phyloP scores from a whole-genome alignment of 345 rosid species.

The Eucalyptus virginea region DNA sequence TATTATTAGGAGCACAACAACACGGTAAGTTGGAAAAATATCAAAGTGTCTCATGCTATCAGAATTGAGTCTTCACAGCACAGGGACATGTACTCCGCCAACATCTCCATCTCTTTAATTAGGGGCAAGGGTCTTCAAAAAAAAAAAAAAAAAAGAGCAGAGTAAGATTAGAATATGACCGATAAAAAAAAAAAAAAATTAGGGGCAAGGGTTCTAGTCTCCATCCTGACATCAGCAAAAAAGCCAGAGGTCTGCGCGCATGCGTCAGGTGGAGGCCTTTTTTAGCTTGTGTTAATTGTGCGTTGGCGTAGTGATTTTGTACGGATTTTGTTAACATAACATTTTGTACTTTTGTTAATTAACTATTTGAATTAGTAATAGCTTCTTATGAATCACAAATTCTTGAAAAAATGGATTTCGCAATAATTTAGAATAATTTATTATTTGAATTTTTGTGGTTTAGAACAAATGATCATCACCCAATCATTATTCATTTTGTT shows the following conservation, averaged over 20 bases:
- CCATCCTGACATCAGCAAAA: not conserved
- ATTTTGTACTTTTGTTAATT: no score
- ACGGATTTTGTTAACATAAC: no score
- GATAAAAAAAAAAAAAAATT: no score
- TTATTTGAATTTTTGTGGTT: no score
- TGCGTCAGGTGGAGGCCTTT: not conserved
- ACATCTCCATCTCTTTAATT: not conserved
- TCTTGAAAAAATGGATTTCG: rapidly evolving
- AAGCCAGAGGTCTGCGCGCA: not conserved
- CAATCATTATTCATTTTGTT: no score
- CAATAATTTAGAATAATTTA: no score
- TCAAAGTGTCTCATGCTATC: constrained; percentile 1
- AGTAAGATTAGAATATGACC: no score
- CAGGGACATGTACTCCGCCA: not conserved
- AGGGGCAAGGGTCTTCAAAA: not conserved
- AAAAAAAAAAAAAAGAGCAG: no score
- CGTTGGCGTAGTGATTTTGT: no score
- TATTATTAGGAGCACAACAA: not conserved
- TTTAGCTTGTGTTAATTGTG: not conserved
- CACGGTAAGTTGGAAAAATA: constrained; percentile 10
- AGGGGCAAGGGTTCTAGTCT: not conserved
- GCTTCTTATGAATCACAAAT: no score
- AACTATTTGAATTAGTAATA: no score
- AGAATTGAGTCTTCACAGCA: not conserved
- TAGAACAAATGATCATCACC: no score